Conservation (phyloP, 768 basidiomycete genomes). For the Heimioporus sp. region DNA sequence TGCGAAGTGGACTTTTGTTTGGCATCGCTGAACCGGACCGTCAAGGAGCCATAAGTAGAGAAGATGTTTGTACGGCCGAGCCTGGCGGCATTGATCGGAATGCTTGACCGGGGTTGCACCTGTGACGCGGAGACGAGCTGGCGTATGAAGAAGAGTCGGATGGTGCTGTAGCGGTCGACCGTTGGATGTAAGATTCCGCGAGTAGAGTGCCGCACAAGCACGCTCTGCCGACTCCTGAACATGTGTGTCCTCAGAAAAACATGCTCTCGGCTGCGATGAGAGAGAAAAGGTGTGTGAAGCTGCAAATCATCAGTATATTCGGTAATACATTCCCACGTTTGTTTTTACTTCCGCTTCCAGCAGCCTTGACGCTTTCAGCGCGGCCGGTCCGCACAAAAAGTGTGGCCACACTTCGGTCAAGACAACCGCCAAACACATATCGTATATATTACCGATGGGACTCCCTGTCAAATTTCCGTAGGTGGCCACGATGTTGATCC, state of each 20-base stretch:
- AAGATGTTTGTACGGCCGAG: neutral
- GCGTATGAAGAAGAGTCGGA: conserved; percentile 55
- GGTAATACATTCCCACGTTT: conserved; percentile 5
- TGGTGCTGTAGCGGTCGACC: conserved; percentile 57
- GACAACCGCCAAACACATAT: no score
- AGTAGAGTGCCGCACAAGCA: conserved; percentile 23
- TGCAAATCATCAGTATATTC: neutral
- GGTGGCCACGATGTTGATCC: no score
- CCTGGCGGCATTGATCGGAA: neutral
- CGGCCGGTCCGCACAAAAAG: no score
- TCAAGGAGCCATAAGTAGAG: neutral
- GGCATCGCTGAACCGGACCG: conserved; percentile 11
- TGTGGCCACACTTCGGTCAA: no score
- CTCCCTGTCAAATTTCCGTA: no score
- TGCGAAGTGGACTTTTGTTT: conserved; percentile 2
- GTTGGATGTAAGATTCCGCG: conserved; percentile 26
- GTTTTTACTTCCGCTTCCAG: no score
- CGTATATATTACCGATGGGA: no score
- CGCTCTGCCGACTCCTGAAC: conserved; percentile 10
- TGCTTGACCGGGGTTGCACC: neutral
- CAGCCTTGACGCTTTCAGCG: no score
- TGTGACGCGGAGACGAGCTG: conserved; percentile 16
- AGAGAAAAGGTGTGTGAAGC: no score
- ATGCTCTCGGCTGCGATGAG: no score
- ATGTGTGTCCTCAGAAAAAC: conserved; percentile 1